phyloP scores from a whole-genome alignment of 441 rosid species.

The Pelargonium myrrhifolium region DNA sequence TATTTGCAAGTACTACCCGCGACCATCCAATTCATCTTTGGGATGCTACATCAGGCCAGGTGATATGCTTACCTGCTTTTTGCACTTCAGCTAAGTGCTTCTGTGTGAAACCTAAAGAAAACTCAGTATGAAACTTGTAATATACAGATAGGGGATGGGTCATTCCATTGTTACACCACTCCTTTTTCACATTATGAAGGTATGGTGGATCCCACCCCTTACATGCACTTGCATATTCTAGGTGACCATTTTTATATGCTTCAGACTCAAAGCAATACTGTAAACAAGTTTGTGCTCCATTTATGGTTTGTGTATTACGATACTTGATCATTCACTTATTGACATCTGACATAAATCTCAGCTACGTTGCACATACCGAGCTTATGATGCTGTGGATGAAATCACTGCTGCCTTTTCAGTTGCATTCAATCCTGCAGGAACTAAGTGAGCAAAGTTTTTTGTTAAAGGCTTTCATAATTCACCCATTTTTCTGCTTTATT shows the following conservation, averaged over 20 bases:
- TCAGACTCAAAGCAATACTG: not conserved
- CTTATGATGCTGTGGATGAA: constrained; percentile 93
- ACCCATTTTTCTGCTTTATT: not conserved
- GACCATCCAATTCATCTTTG: constrained; percentile 97
- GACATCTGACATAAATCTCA: constrained; percentile 31
- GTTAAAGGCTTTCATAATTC: not conserved
- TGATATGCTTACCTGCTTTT: constrained; percentile 8
- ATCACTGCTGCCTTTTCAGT: constrained; percentile 84
- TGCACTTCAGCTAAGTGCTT: constrained; percentile 1
- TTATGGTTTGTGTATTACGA: constrained; percentile 11
- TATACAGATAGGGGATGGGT: constrained; percentile 5
- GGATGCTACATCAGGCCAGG: constrained; percentile 94
- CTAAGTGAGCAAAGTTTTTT: constrained; percentile 51
- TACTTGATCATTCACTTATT: constrained; percentile 17
- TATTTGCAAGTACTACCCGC: constrained; percentile 74
- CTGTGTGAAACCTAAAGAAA: constrained; percentile 7
- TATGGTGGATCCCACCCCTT: constrained; percentile 3
- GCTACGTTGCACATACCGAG: constrained; percentile 94
- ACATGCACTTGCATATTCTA: not conserved
- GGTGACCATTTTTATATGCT: constrained; percentile 6
- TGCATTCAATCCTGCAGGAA: constrained; percentile 78
- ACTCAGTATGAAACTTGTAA: constrained; percentile 7
- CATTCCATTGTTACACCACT: not conserved
- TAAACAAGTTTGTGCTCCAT: constrained; percentile 7
- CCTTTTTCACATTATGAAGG: not conserved